Conservation (phyloP, 164 flowering plant species). For the Tetracentron sinense region DNA sequence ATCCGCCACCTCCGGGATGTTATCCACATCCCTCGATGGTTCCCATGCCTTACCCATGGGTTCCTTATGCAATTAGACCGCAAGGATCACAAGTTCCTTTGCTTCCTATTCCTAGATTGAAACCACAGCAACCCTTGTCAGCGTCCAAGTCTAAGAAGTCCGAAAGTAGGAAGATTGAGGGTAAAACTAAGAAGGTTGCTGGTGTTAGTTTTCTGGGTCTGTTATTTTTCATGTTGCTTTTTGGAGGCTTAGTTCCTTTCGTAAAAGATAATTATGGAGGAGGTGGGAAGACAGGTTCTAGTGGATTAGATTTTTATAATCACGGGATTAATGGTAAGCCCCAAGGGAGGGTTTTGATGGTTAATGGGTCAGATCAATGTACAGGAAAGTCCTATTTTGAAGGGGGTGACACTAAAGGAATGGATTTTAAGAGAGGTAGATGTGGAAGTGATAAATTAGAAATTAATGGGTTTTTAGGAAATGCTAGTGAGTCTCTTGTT, state of each 20-base stretch:
- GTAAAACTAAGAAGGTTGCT: conserved; percentile 85
- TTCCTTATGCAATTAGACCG: conserved; percentile 60
- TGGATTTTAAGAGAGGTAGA: conserved; percentile 21
- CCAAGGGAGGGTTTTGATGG: conserved; percentile 49
- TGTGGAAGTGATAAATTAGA: conserved; percentile 13
- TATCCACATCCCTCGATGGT: conserved; percentile 48
- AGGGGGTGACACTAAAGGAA: conserved; percentile 2
- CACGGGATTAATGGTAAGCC: conserved; percentile 24
- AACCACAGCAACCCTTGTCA: conserved; percentile 47
- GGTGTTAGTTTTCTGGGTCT: conserved; percentile 86
- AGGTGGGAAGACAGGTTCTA: conserved; percentile 14
- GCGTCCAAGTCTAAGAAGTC: conserved; percentile 50
- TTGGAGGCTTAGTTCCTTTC: conserved; percentile 71
- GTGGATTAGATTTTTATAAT: conserved; percentile 23
- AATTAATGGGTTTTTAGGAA: conserved; percentile 27
- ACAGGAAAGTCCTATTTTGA: conserved; percentile 17
- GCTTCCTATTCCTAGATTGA: conserved; percentile 91
- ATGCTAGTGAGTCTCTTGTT: conserved; percentile 69
- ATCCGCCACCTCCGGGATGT: conserved; percentile 48
- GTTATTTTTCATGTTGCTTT: conserved; percentile 62
- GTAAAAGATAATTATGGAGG: conserved; percentile 58
- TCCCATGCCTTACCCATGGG: conserved; percentile 79
- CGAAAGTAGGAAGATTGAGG: conserved; percentile 49
- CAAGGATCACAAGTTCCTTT: conserved; percentile 88
- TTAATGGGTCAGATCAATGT: conserved; percentile 30